Base-by-base conservation (phyloP, 805 yeast species). In the Candida cerambycidarum region DNA sequence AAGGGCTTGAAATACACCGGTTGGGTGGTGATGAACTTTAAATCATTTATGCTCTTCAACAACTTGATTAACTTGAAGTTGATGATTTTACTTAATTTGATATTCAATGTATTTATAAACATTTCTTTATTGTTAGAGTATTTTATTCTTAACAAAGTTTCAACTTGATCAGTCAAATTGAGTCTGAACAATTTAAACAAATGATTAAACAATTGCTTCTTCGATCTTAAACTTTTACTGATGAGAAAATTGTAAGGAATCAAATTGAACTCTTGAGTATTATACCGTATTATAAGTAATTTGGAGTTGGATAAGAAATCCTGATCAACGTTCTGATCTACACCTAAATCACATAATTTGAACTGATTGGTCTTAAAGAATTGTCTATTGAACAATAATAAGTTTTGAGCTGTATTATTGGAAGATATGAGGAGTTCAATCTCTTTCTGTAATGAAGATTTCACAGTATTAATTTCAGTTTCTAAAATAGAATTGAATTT, bases 141-240 rank as follows among this genome's bases (percentile, higher is more conserved):
- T 47, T 67, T 70, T 49, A 68, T 56, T 15, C 67, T 47, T 37
- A 57, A 55, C 37, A 70, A 57, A 1, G 63, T 62, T 27, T 69
- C 72, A 17, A 68, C 55, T 45, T 63, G 70, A 29, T 66, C 71
- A 18, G 58, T 65, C 43, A 67, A 47, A 50, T 70, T 70, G 34
- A 65, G 58, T 46, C 67, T 44, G 38, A 69, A 59, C 21, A 69
- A 44, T 47, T 67, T 67, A 52, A 57, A 60, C 24, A 70, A 50
- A 42, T 70, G 75, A 23, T 55, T 58, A 39, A 50, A 50, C 25
- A 69, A 51, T 41, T 45, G 50, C 16, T 31, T 42, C 11, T 37
- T 42, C 7, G 47, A 30, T 29, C 43, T 44, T 3, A 28, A 32
- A n/a, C 46, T 39, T 14, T 46, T 42, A 33, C 43, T 41, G 14